These are phyloP conservation scores for Narthecium ossifragum DNA, from an alignment of 106 monocot genomes.

Conservation along the genomic window DNA sequence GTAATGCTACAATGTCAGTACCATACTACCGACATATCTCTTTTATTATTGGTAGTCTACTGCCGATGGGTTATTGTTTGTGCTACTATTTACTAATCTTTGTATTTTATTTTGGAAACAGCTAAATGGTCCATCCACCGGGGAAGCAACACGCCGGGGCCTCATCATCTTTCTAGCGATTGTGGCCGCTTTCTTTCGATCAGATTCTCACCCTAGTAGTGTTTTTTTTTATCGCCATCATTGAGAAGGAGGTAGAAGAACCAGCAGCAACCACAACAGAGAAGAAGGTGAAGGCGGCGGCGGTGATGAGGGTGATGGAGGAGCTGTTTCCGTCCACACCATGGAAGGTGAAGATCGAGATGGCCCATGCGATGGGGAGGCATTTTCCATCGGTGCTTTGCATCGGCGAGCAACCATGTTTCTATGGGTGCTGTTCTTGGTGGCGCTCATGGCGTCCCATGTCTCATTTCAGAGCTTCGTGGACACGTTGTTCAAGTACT, in stretches of 20 bases:
- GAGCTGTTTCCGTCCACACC: constrained; percentile 38
- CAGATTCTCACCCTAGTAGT: no score
- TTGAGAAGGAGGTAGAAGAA: background rate
- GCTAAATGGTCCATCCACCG: no score
- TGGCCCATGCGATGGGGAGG: constrained; percentile 18
- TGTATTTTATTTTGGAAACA: no score
- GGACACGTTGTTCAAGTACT: constrained; percentile 16
- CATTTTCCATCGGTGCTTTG: constrained; percentile 39
- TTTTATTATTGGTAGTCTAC: no score
- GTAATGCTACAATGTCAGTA: no score
- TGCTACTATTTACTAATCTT: no score
- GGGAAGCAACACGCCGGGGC: no score
- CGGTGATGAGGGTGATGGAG: constrained; percentile 20
- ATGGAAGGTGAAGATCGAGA: constrained; percentile 35
- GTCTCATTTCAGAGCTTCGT: constrained; percentile 24
- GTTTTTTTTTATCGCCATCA: no score
- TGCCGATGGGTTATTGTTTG: no score
- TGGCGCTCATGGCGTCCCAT: constrained; percentile 27
- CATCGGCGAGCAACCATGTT: constrained; percentile 32
- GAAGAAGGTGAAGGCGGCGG: background rate
- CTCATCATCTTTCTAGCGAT: no score
- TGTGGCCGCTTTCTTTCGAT: no score
- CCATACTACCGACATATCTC: no score
- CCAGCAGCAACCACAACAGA: background rate
- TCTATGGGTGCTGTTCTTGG: constrained; percentile 28